phyloP scores from a whole-genome alignment of 306 rosid genomes.

The Echinosophora koreensis region DNA sequence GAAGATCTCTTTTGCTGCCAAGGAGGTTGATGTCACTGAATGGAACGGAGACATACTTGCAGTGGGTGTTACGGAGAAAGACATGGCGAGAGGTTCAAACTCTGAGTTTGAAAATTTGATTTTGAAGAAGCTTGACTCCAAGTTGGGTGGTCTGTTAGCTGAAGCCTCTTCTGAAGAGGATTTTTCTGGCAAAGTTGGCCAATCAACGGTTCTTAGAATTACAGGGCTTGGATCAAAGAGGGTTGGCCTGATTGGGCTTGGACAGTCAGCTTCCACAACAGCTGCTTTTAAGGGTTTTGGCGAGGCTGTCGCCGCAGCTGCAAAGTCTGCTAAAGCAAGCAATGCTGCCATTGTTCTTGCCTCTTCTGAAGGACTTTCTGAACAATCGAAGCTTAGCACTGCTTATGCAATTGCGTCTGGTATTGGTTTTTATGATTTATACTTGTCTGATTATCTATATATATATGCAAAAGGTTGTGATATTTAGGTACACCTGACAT shows the following conservation, averaged over 20 bases:
- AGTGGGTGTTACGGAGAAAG: constrained; percentile 92
- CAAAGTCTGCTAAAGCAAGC: constrained; percentile 80
- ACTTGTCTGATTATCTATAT: constrained; percentile 15
- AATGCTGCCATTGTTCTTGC: constrained; percentile 84
- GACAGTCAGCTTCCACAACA: constrained; percentile 67
- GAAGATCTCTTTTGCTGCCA: constrained; percentile 75
- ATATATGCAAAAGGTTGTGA: constrained; percentile 18
- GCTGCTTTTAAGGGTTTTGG: constrained; percentile 74
- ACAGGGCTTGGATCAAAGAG: constrained; percentile 86
- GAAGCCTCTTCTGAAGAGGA: constrained; percentile 95
- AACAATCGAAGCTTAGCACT: constrained; percentile 67
- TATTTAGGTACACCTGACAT: constrained; percentile 39
- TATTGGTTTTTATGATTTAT: constrained; percentile 47
- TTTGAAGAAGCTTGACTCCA: constrained; percentile 78
- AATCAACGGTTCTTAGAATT: constrained; percentile 77
- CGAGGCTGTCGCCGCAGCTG: constrained; percentile 87
- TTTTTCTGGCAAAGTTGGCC: constrained; percentile 89
- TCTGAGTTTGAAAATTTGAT: constrained; percentile 75
- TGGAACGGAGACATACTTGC: constrained; percentile 97
- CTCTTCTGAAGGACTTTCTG: constrained; percentile 70
- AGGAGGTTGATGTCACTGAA: constrained; percentile 75
- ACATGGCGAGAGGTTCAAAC: constrained; percentile 68
- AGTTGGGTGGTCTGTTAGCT: constrained; percentile 87
- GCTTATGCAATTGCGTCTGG: constrained; percentile 92
- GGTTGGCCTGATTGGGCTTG: constrained; percentile 91